These are phyloP conservation scores for Penicillium nordicum DNA, from an alignment of 2,329 filamentous ascomycete species.

Conservation along the genomic window DNA sequence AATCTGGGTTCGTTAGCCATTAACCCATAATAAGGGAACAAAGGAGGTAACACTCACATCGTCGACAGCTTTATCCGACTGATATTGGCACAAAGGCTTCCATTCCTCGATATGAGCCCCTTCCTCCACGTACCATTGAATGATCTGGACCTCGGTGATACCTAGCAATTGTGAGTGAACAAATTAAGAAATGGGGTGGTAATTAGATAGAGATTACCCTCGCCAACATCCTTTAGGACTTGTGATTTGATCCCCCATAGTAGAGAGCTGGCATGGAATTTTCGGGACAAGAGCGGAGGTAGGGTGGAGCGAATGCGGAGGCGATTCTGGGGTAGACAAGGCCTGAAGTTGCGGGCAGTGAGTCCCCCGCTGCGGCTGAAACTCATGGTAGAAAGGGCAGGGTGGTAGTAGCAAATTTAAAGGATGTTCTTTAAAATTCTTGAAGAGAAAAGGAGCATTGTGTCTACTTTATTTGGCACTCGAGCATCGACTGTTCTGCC, in stretches of 20 bases:
- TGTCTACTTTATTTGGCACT: conserved; percentile 16
- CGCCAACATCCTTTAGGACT: conserved; percentile 43
- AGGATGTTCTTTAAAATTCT: not conserved
- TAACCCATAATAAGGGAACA: not conserved
- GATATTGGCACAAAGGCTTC: conserved; percentile 95
- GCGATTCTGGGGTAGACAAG: conserved; percentile 25
- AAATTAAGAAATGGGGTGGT: not conserved
- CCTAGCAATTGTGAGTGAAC: conserved; percentile 52
- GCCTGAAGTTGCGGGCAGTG: conserved; percentile 28
- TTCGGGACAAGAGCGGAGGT: conserved; percentile 26
- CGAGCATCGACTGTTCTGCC: conserved; percentile 5
- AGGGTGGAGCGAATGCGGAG: conserved; percentile 27
- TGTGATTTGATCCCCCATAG: conserved; percentile 40
- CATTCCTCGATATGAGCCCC: conserved; percentile 96
- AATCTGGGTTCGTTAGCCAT: conserved; percentile 62
- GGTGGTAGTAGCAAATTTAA: not conserved
- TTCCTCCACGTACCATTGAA: conserved; percentile 98
- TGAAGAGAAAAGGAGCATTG: conserved; percentile 9
- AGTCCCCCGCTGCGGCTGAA: conserved; percentile 30
- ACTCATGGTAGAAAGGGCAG: conserved; percentile 24
- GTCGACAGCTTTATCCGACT: conserved; percentile 86
- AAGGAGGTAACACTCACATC: conserved; percentile 43
- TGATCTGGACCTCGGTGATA: conserved; percentile 97
- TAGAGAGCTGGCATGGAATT: conserved; percentile 35
- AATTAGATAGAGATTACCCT: conserved; percentile 29